phyloP scores from a whole-genome alignment of 2,329 filamentous ascomycete species.

The Diaporthe sp. region DNA sequence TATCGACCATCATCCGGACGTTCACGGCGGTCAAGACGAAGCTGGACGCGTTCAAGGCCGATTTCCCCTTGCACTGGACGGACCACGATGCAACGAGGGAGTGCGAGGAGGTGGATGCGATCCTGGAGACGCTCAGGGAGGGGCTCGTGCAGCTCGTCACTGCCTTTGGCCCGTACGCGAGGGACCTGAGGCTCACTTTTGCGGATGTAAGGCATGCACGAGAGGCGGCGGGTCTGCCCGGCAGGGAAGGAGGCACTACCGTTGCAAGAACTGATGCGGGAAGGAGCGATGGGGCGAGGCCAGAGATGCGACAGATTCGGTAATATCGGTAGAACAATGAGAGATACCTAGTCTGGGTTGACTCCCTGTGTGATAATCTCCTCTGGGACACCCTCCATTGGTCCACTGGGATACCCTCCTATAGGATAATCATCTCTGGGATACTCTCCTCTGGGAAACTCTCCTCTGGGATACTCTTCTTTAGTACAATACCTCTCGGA shows the following conservation, averaged over 20 bases:
- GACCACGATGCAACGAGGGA: constrained; percentile 72
- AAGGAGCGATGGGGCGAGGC: constrained; percentile 41
- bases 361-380: too few relatives aligned
- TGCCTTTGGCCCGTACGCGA: constrained; percentile 81
- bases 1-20: constrained; percentile 79
- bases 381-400: too few relatives aligned
- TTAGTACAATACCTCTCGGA: too few relatives aligned
- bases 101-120: constrained; percentile 76
- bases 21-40: constrained; percentile 77
- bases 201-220: constrained; percentile 81
- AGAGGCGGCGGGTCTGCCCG: constrained; percentile 63
- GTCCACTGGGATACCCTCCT: too few relatives aligned
- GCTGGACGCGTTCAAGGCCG: constrained; percentile 75
- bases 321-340: constrained; percentile 38
- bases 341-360: too few relatives aligned
- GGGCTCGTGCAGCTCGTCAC: constrained; percentile 75
- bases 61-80: constrained; percentile 80
- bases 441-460: too few relatives aligned
- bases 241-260: constrained; percentile 35
- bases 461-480: too few relatives aligned
- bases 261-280: constrained; percentile 44
- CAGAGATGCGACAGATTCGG: constrained; percentile 50
- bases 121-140: constrained; percentile 74
- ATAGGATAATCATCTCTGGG: too few relatives aligned
- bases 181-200: constrained; percentile 76